Base-by-base conservation (phyloP, 495 filamentous ascomycete genomes). In the Aspergillus indologenus region DNA sequence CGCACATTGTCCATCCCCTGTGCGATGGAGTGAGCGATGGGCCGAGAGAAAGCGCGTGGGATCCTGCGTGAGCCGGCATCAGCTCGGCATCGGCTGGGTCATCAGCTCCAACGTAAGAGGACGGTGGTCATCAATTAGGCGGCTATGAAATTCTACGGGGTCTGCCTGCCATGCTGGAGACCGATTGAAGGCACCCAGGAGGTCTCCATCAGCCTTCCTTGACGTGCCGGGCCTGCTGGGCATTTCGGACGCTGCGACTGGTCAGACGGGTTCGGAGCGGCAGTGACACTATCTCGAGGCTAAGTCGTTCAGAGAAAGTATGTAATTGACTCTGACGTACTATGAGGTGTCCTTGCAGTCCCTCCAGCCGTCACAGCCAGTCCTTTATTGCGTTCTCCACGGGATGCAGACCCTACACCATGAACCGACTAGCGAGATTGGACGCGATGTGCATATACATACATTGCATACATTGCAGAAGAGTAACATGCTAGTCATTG, bases 261-360 rank as follows among this genome's bases (percentile, higher is more conserved):
- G 64, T 51, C 61, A 49, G 58, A 45, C 31, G 22, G 48, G 46
- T 55, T 54, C 59, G 56, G 43, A 56, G 58, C 59, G 47, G 51
- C 49, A 57, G 51, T 58, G 52, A 53, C 55, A 57, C 59, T 61
- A 63, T 59, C 44, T 26, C 26, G 47, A 61, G 55, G 57, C 58
- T 62, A 58, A 56, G 45, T 59, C 31, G 23, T 55, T 46, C 44
- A 54, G 53, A 61, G 60, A 63, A 46, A 52, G 60, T 59, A 59
- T 57, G 57, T 53, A 57, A 54, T 59, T 61, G 55, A 57, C 45
- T 59, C 56, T 67, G 64, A 67, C 64, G 64, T 67, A 67, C 59
- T 54, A 57, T 64, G 61, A 67, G 64, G 56, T 53, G 61, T 61
- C 61, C 64, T 67, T 67, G 61, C 64, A 67, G 61, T 22, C 42